These are phyloP conservation scores for Camptophora hylomeconis DNA, from an alignment of 2,329 filamentous ascomycete genomes.

Conservation along the genomic window DNA sequence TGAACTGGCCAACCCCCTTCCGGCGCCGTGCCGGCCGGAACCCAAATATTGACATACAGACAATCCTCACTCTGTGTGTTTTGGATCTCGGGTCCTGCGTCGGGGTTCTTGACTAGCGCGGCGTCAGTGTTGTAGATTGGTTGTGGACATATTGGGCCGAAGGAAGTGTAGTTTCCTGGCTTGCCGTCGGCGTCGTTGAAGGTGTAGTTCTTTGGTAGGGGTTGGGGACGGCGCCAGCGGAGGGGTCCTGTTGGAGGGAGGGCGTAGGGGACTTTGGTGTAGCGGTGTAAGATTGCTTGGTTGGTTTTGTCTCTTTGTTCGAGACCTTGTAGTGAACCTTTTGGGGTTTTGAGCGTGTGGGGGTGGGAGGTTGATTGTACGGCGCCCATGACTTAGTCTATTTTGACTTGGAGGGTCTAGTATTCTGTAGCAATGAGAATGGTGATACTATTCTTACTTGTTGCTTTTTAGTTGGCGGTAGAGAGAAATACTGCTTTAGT, in stretches of 20 bases:
- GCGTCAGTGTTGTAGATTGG: slow-evolving; percentile 18
- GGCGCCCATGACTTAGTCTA: slow-evolving; percentile 9
- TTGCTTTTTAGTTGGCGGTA: no score
- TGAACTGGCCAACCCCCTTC: slow-evolving; percentile 21
- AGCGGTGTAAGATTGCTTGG: slow-evolving; percentile 18
- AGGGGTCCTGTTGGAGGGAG: slow-evolving; percentile 25
- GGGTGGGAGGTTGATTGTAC: slow-evolving; percentile 12
- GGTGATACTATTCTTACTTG: no score
- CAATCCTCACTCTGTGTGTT: slow-evolving; percentile 34
- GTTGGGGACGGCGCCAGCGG: slow-evolving; percentile 27
- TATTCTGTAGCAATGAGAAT: no score
- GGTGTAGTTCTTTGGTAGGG: slow-evolving; percentile 19
- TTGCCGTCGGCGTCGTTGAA: slow-evolving; percentile 18
- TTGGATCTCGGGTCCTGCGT: slow-evolving; percentile 16
- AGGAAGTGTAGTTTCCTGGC: slow-evolving; percentile 27
- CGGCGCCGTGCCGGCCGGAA: slow-evolving; percentile 21
- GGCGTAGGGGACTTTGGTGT: slow-evolving; percentile 27
- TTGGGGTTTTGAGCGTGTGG: slow-evolving; percentile 12
- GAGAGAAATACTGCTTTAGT: no score
- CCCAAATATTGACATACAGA: slow-evolving; percentile 37
- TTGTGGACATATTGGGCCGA: slow-evolving; percentile 29
- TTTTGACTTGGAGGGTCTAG: not conserved
- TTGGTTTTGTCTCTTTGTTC: slow-evolving; percentile 10
- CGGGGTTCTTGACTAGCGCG: slow-evolving; percentile 17
- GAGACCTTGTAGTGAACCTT: slow-evolving; percentile 12